Percentiles rank a stretch among this genome's conserved stretches.
These are phyloP conservation scores for Penicillium aurantiogriseum DNA, from an alignment of 2,329 filamentous ascomycete genomes.

Conservation along the genomic window DNA sequence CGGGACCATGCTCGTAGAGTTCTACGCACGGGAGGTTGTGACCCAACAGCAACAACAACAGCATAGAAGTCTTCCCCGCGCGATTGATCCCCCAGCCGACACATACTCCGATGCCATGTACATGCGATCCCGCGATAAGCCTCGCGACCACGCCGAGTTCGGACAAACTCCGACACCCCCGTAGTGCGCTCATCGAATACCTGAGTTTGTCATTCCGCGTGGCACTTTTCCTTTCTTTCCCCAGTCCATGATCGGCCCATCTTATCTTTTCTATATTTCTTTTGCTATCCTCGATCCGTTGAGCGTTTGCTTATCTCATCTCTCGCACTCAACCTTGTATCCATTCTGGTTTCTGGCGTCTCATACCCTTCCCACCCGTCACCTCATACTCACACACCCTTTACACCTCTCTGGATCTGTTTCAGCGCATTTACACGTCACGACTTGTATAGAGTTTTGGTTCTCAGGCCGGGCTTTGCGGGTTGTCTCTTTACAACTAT, in stretches of 20 bases:
- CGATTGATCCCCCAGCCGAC: conserved; percentile 19
- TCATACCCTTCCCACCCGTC: conserved; percentile 17
- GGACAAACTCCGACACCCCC: conserved; percentile 39
- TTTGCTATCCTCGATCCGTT: background rate
- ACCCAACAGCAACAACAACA: conserved; percentile 49
- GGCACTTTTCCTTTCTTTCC: background rate
- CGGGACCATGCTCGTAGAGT: conserved; percentile 97
- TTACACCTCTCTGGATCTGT: conserved; percentile 10
- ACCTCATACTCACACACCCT: background rate
- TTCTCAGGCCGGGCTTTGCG: conserved; percentile 16
- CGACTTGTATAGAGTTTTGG: conserved; percentile 27
- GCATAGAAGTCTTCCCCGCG: conserved; percentile 17
- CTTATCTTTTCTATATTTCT: background rate
- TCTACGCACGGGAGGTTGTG: conserved; percentile 89
- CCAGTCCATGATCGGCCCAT: background rate
- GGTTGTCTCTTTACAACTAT: conserved; percentile 17
- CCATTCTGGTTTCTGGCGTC: conserved; percentile 13
- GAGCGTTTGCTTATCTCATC: conserved; percentile 8
- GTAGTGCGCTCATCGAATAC: conserved; percentile 13
- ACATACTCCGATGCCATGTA: conserved; percentile 33
- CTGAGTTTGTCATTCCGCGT: background rate
- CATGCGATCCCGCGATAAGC: conserved; percentile 33
- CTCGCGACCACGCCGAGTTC: conserved; percentile 23
- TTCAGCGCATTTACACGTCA: conserved; percentile 22
- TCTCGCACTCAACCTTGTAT: conserved; percentile 5